Evolutionary conservation across 306 rosid genomes (phyloP).

Genomic region (Ceratonia siliqua): DNA sequence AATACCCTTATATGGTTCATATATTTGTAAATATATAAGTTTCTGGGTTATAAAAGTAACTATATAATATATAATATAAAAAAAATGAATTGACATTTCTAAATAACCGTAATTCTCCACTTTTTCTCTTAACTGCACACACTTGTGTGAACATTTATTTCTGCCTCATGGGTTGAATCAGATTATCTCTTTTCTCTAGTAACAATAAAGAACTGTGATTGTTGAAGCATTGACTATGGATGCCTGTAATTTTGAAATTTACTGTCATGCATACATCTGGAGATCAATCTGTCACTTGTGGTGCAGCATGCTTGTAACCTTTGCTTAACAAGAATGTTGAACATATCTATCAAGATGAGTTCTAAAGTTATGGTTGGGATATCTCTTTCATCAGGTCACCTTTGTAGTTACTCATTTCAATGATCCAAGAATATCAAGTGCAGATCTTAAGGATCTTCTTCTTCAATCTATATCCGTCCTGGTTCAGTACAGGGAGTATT

Average conservation of each 20-base stretch:
- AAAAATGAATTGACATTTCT: too few species aligned
- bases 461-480: slow-evolving; percentile 92
- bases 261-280: not conserved
- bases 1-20: too few species aligned
- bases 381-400: slow-evolving; percentile 68
- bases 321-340: slow-evolving; percentile 22
- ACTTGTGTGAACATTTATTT: too few species aligned
- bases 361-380: slow-evolving; percentile 24
- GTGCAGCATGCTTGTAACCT: not conserved
- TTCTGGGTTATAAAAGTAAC: too few species aligned
- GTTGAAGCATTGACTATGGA: not conserved
- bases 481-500: slow-evolving; percentile 86
- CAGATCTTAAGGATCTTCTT: slow-evolving; percentile 93
- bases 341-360: slow-evolving; percentile 2
- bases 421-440: slow-evolving; percentile 92
- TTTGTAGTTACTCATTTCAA: slow-evolving; percentile 93
- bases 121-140: too few species aligned
- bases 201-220: not conserved
- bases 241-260: not conserved
- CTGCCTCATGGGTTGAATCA: not conserved
- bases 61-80: too few species aligned
- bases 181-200: not conserved
- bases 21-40: too few species aligned
- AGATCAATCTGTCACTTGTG: not conserved
- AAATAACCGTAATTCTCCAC: too few species aligned